phyloP scores from a whole-genome alignment of 2,329 filamentous ascomycete species.

The Penicillium decumbens region DNA sequence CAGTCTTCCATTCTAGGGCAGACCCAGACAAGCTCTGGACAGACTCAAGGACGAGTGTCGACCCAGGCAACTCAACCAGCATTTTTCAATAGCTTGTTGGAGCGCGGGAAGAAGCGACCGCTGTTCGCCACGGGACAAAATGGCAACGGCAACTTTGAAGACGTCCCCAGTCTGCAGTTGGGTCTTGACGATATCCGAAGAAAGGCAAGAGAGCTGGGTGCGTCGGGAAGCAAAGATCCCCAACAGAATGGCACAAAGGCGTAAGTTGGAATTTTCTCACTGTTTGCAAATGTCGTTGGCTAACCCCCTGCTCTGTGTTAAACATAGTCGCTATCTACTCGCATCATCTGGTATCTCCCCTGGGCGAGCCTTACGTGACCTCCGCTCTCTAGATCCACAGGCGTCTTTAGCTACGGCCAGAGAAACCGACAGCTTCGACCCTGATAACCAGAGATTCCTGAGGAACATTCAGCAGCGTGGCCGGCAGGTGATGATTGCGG shows the following conservation, averaged over 20 bases:
- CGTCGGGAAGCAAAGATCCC: conserved; percentile 51
- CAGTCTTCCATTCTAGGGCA: conserved; percentile 30
- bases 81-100: conserved; percentile 61
- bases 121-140: conserved; percentile 58
- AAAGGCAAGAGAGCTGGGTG: conserved; percentile 71
- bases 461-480: conserved; percentile 84
- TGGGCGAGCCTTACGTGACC: conserved; percentile 75
- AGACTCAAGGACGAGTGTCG: conserved; percentile 24
- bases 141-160: conserved; percentile 55
- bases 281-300: background rate
- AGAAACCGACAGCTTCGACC: conserved; percentile 46
- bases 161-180: conserved; percentile 83
- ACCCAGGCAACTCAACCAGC: conserved; percentile 48
- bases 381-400: conserved; percentile 74
- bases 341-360: conserved; percentile 91
- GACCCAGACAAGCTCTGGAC: conserved; percentile 19
- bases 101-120: conserved; percentile 63
- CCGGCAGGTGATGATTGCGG: conserved; percentile 82
- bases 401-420: conserved; percentile 43
- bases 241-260: conserved; percentile 49
- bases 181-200: conserved; percentile 81
- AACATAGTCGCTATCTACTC: conserved; percentile 74
- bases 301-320: conserved; percentile 11
- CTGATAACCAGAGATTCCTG: conserved; percentile 66
- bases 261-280: conserved; percentile 36